These are phyloP conservation scores for Pichia heedii DNA, from an alignment of 805 yeast species.

Conservation along the genomic window DNA sequence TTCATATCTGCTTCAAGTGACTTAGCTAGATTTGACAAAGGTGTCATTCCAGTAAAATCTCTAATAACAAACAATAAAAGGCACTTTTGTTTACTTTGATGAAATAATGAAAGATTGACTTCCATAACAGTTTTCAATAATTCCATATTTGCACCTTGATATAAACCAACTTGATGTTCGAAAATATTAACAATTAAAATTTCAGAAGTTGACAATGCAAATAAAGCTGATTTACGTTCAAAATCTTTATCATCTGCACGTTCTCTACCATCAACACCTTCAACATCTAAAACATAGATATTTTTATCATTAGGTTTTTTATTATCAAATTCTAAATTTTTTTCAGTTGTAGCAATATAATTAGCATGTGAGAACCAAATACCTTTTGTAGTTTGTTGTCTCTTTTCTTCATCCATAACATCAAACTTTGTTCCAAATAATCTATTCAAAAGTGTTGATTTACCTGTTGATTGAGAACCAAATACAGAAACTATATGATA, in stretches of 20 bases:
- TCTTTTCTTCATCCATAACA: constrained; percentile 79
- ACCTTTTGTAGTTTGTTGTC: constrained; percentile 90
- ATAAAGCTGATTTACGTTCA: constrained; percentile 91
- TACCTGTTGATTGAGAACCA: constrained; percentile 96
- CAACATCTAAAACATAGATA: constrained; percentile 88
- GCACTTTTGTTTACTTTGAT: constrained; percentile 47
- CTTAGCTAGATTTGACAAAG: constrained; percentile 57
- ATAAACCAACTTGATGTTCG: constrained; percentile 95
- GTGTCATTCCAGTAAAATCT: constrained; percentile 85
- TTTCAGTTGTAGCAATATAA: constrained; percentile 23
- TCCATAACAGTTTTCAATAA: constrained; percentile 91
- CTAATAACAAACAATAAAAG: constrained; percentile 80
- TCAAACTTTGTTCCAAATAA: constrained; percentile 83
- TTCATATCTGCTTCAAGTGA: constrained; percentile 65
- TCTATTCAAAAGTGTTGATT: constrained; percentile 81
- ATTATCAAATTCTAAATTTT: constrained; percentile 2
- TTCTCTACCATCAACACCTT: constrained; percentile 97
- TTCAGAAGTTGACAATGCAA: constrained; percentile 89
- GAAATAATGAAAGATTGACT: constrained; percentile 82
- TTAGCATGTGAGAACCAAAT: constrained; percentile 64
- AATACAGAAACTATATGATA: constrained; percentile 92
- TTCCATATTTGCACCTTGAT: constrained; percentile 98
- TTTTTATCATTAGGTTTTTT: constrained; percentile 19
- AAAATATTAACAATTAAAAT: constrained; percentile 86
- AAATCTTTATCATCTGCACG: constrained; percentile 98